Conservation (phyloP, 2,329 filamentous ascomycete genomes). For the Fonsecaea pedrosoi region DNA sequence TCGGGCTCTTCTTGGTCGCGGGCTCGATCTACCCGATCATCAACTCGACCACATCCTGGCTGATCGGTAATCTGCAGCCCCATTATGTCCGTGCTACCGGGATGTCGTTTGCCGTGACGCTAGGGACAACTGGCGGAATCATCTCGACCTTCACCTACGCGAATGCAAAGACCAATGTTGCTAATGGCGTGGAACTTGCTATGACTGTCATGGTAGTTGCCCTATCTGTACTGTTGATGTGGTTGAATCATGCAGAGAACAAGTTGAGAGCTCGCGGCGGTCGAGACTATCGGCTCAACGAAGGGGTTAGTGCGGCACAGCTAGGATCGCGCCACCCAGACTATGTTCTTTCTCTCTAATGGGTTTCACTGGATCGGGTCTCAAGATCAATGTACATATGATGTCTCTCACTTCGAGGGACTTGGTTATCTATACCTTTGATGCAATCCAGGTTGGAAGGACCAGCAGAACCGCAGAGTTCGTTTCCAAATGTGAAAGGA, state of each 20-base stretch:
- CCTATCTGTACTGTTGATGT: background rate
- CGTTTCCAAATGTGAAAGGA: too few relatives aligned
- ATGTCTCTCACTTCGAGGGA: too few relatives aligned
- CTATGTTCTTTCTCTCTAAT: conserved; percentile 6
- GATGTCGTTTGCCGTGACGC: background rate
- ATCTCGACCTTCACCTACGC: conserved; percentile 8
- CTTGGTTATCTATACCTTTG: too few relatives aligned
- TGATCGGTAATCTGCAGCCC: background rate
- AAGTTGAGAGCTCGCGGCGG: conserved; percentile 8
- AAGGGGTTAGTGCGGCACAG: conserved; percentile 4
- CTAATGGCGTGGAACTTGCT: conserved; percentile 3
- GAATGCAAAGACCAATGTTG: conserved; percentile 1
- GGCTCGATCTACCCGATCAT: background rate
- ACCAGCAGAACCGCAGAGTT: too few relatives aligned
- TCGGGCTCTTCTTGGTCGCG: background rate
- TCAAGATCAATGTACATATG: too few relatives aligned
- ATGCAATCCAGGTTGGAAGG: too few relatives aligned
- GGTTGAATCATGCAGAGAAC: conserved; percentile 6
- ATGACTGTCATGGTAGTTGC: background rate
- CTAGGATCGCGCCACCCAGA: conserved; percentile 8
- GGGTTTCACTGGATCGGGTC: background rate
- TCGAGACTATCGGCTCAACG: conserved; percentile 12
- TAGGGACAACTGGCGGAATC: conserved; percentile 3
- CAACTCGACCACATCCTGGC: background rate
- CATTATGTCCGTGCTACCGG: background rate